Conservation (phyloP, 352 stramenopile genomes). For the Pythium dissimile region DNA sequence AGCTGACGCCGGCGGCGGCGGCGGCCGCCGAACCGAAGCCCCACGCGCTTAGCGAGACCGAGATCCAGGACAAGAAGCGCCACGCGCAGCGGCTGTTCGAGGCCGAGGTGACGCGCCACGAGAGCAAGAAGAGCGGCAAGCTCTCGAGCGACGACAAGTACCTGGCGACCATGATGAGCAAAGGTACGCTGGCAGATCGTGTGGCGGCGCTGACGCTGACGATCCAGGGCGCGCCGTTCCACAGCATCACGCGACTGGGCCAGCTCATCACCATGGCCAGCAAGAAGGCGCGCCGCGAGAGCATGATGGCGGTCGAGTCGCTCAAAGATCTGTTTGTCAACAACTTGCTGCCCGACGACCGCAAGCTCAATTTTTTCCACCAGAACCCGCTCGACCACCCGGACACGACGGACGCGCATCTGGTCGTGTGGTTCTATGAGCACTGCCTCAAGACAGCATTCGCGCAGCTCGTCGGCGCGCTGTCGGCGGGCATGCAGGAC, state of each 20-base stretch:
- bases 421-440: conserved; percentile 82
- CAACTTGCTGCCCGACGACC: conserved; percentile 84
- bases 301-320: conserved; percentile 89
- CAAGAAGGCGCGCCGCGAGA: conserved; percentile 88
- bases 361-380: conserved; percentile 81
- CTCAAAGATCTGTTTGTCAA: conserved; percentile 94
- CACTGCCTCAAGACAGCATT: conserved; percentile 81
- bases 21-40: conserved; percentile 24
- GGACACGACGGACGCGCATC: conserved; percentile 45
- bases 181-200: conserved; percentile 88
- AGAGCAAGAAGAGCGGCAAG: conserved; percentile 60
- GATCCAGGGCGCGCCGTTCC: conserved; percentile 81
- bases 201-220: conserved; percentile 89
- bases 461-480: conserved; percentile 57
- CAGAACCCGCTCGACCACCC: conserved; percentile 59
- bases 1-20: neutral
- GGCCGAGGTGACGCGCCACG: conserved; percentile 50
- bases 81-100: conserved; percentile 58
- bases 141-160: conserved; percentile 87
- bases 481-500: conserved; percentile 76
- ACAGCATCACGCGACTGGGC: conserved; percentile 65
- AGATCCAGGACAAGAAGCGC: conserved; percentile 48
- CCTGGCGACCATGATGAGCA: conserved; percentile 83
- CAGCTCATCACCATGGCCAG: conserved; percentile 87
- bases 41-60: conserved; percentile 31